Evolutionary conservation across 345 rosid genomes (phyloP), one percentile per base, ranked within the genome.

Genomic region (Salix suchowensis): DNA sequence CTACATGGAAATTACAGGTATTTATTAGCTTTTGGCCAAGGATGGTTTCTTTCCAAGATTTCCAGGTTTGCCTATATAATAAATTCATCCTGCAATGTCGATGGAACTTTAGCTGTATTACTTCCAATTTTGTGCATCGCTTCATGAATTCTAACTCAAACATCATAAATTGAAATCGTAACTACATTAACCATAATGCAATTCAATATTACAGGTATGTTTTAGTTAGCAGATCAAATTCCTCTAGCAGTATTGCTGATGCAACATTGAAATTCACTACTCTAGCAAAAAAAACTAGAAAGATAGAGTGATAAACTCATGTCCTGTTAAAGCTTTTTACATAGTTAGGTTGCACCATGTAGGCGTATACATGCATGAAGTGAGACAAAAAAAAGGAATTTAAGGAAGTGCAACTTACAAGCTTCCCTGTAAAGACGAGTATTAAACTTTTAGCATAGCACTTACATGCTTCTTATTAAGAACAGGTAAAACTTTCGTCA

Each of bases 391-490:
- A 62, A 48, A 28, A 6, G 19, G 42, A 28, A 36, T 77, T 42
- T 68, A 19, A 21, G 7, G 64, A 62, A 62, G 39, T 30, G 9
- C 2, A 36, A 37, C 40, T 30, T 28, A 36, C 37, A 24, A 61
- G 34, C 28, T 58, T 7, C 12, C 42, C 4, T 6, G 13, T 21
- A 10, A 54, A 36, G 23, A 54, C 5, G 7, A 10, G 23, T 6
- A 52, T 37, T 24, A 30, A 12, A 19, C 54, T 15, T 70, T 34
- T 6, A 6, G 48, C 6, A 21, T 37, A 40, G 46, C 11, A 67
- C 91, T 86, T 84, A 87, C 94, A 79, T 85, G 88, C 64, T 85
- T 89, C 70, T 83, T 87, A 67, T 71, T 80, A 67, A 91, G 85
- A 69, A 81, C 74, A 54, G 95, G 95, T 72, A 91, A 78, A 84